Conservation (phyloP, 805 yeast genomes). For the Saccharomyces cerevisiae region DNA sequence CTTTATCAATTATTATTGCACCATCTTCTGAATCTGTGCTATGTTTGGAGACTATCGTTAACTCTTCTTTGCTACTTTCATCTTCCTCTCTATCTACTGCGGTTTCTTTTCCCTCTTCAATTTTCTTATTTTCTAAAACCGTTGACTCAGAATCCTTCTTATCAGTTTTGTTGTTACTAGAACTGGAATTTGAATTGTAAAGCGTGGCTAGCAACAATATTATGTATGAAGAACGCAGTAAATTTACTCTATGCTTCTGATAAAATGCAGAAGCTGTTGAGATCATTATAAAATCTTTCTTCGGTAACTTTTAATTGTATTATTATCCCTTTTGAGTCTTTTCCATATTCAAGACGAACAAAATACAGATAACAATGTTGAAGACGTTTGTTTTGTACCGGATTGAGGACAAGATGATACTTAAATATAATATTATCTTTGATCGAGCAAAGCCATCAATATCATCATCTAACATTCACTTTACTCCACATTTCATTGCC, state of each 20-base stretch:
- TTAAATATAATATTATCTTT: neutral
- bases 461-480: neutral
- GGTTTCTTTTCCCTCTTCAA: conserved; percentile 5
- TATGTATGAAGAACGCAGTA: conserved; percentile 25
- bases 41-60: neutral
- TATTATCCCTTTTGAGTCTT: neutral
- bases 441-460: neutral
- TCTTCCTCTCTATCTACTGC: conserved; percentile 2
- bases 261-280: conserved; percentile 13
- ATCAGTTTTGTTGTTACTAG: conserved; percentile 6
- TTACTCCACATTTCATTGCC: neutral
- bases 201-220: conserved; percentile 20
- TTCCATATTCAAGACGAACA: neutral
- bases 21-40: neutral
- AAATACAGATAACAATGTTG: neutral
- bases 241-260: conserved; percentile 20
- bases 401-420: neutral
- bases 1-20: conserved; percentile 2
- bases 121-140: conserved; percentile 4
- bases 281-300: neutral
- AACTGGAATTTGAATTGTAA: conserved; percentile 9
- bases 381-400: neutral
- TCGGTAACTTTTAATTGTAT: neutral
- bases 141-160: conserved; percentile 4
- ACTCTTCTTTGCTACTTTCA: neutral